Base-by-base conservation (phyloP, 495 filamentous ascomycete species). In the Hyaloscypha finlandica region DNA sequence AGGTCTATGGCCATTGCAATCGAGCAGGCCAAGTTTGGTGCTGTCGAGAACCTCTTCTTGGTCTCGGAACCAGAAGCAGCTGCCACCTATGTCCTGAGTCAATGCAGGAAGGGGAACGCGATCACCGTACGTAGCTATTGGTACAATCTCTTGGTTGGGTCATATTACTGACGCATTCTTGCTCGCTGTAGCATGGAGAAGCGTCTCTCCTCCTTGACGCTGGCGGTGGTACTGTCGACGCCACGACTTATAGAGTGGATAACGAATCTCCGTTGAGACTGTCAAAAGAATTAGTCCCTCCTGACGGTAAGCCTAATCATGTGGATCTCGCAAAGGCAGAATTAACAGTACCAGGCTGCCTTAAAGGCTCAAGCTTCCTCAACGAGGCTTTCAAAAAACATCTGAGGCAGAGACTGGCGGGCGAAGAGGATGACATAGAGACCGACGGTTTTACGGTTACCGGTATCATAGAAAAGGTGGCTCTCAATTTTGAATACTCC, bases 221-320 rank as follows among this genome's bases (percentile, higher is more conserved):
- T 68, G 79, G 80, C 29, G 78, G 79, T 19, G 79, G 80, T 11
- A 81, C 79, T 8, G 76, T 80, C 22, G 79, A 82, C 61, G 72
- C 77, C 11, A 77, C 75, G n/a, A 78, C 77, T 0, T 80, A 80
- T 51, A 72, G 69, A 5, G 69, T 81, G n/a, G 74, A 69, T 39
- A 59, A 72, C 29, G 48, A 71, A 16, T 60, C 64, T 4, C 77
- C 76, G 0, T 66, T 79, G 60, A 71, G 70, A n/a, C 63, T 74
- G 33, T 52, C 37, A 11, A 52, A 61, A 64, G 64, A 60, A 48
- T 12, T 62, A 12, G 48, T 62, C 2, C 31, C 22, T 12, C 59
- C 58, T 5, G 51, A 66, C 31, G 63, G 63, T 66, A 59, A 48
- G 31, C 6, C 9, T 59, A 48, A 33, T 9, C 8, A 33, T 14